Conservation (phyloP, 305 asterid genomes). For the Rubia tinctorum region DNA sequence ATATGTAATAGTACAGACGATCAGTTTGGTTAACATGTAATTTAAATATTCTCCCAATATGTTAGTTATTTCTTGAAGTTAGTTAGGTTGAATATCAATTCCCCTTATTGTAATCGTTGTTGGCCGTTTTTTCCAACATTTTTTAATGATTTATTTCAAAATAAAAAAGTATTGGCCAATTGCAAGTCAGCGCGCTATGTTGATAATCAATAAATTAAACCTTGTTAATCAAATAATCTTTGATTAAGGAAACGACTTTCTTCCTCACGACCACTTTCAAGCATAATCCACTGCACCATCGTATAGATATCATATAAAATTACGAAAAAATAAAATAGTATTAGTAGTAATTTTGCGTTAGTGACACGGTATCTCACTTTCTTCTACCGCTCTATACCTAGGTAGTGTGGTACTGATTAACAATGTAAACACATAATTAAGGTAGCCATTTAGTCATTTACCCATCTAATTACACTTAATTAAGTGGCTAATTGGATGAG, state of each 20-base stretch:
- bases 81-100: too few species aligned
- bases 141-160: too few species aligned
- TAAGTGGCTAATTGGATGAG: slow-evolving; percentile 5
- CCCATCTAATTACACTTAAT: not conserved
- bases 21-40: too few species aligned
- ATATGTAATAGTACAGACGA: too few species aligned
- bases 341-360: not conserved
- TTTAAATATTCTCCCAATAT: too few species aligned
- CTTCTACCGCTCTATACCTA: not conserved
- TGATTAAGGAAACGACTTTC: slow-evolving; percentile 14
- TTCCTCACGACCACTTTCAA: slow-evolving; percentile 11
- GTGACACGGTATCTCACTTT: slow-evolving; percentile 8
- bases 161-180: too few species aligned
- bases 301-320: not conserved
- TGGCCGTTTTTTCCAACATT: too few species aligned
- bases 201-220: slow-evolving; percentile 4
- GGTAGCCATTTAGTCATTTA: not conserved
- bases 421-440: not conserved
- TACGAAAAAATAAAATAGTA: not conserved
- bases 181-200: slow-evolving; percentile 1
- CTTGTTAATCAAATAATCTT: slow-evolving; percentile 2
- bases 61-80: too few species aligned
- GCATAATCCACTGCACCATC: slow-evolving; percentile 5
- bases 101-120: too few species aligned
- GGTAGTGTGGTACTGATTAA: not conserved